A percentile compares a stretch with the other conserved stretches of the same genome.
phyloP scores from a whole-genome alignment of 1,284 basidiomycete genomes.

The Ganoderma boninense region DNA sequence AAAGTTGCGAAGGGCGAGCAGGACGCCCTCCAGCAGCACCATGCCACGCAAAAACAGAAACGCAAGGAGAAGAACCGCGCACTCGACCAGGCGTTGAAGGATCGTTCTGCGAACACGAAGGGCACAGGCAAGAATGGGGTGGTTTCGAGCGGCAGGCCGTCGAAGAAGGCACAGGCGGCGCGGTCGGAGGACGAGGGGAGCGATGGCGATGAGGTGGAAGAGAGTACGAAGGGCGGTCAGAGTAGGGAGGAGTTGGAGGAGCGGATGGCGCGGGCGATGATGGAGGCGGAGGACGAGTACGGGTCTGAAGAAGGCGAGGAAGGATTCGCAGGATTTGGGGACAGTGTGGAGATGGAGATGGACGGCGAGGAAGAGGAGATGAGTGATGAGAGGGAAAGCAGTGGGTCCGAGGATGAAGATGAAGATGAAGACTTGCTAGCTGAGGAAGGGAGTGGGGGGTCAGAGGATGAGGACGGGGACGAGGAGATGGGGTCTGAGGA shows the following conservation, averaged over 20 bases:
- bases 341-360: constrained; percentile 9
- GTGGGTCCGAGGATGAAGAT: constrained; percentile 48
- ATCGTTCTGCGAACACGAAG: constrained; percentile 34
- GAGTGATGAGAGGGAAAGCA: no score
- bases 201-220: constrained; percentile 18
- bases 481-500: background rate
- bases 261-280: constrained; percentile 47
- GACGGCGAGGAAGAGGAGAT: no score
- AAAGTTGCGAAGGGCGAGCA: constrained; percentile 37
- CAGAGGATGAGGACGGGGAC: constrained; percentile 19
- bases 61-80: constrained; percentile 42
- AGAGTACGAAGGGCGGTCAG: constrained; percentile 15
- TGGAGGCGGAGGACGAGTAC: constrained; percentile 35
- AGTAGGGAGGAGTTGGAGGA: constrained; percentile 34
- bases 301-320: constrained; percentile 32
- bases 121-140: constrained; percentile 21
- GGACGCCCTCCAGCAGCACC: constrained; percentile 35
- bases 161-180: constrained; percentile 14
- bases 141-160: constrained; percentile 24
- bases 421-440: constrained; percentile 40
- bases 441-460: constrained; percentile 3
- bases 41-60: constrained; percentile 40
- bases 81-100: constrained; percentile 42
- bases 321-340: background rate
- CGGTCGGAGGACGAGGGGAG: constrained; percentile 16